phyloP scores from a whole-genome alignment of 2,329 filamentous ascomycete species.

The Epicoccum sorghinum region DNA sequence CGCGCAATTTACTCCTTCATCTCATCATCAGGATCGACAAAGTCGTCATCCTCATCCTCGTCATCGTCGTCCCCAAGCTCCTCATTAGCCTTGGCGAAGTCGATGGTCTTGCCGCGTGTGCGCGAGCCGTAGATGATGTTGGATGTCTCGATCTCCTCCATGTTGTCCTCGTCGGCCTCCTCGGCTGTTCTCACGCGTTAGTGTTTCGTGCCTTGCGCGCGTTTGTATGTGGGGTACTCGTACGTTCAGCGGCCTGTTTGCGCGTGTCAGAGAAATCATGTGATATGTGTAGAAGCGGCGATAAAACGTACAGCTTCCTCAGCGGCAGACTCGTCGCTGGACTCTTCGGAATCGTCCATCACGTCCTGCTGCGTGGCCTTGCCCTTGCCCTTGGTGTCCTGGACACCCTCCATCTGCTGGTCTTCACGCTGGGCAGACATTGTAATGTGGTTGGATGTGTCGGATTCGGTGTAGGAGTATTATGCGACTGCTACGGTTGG shows the following conservation, averaged over 20 bases:
- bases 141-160: conserved; percentile 87
- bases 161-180: conserved; percentile 74
- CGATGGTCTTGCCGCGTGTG: conserved; percentile 89
- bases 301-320: conserved; percentile 60
- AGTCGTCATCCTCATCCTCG: conserved; percentile 75
- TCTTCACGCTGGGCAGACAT: conserved; percentile 45
- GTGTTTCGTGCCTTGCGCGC: background rate
- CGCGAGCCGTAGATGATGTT: conserved; percentile 82
- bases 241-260: conserved; percentile 45
- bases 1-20: conserved; percentile 64
- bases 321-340: conserved; percentile 70
- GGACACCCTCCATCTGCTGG: conserved; percentile 47
- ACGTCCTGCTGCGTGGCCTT: conserved; percentile 71
- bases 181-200: conserved; percentile 54
- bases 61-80: conserved; percentile 77
- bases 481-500: conserved; percentile 20
- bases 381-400: conserved; percentile 79
- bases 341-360: conserved; percentile 74
- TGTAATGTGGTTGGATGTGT: conserved; percentile 14
- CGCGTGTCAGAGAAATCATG: conserved; percentile 36
- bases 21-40: conserved; percentile 69
- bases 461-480: conserved; percentile 1
- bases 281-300: background rate
- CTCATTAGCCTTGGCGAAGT: conserved; percentile 88
- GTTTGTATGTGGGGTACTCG: background rate